Conservation (phyloP, 257 asterid species). For the Gardenia jasminoides region DNA sequence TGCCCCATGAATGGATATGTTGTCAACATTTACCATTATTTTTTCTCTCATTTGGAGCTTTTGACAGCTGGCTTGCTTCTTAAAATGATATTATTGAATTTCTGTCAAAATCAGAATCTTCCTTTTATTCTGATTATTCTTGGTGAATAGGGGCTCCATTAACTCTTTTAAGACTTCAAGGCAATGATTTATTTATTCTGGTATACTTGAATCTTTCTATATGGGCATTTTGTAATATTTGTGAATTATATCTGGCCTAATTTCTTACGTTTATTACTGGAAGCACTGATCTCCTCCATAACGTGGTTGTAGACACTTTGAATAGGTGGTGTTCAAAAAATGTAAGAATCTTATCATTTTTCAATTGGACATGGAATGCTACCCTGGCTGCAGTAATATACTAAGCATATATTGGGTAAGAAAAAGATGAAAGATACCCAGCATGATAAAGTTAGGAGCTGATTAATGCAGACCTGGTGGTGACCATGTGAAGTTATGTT, state of each 20-base stretch:
- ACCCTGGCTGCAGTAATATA: neutral
- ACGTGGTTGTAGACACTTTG: neutral
- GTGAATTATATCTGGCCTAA: neutral
- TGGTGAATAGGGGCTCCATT: neutral
- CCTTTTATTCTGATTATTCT: neutral
- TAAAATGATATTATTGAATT: neutral
- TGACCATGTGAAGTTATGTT: neutral
- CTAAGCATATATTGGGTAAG: neutral
- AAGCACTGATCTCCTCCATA: neutral
- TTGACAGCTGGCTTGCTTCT: neutral
- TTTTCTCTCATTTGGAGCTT: neutral
- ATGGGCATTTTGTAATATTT: neutral
- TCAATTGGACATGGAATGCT: neutral
- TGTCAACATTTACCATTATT: slow-evolving; percentile 2
- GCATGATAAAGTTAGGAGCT: neutral
- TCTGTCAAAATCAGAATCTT: neutral
- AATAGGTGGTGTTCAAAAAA: neutral
- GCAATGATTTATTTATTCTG: neutral
- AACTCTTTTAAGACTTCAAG: neutral
- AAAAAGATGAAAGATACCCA: neutral
- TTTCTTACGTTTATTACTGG: neutral
- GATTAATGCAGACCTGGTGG: neutral
- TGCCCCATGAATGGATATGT: neutral
- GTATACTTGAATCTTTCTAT: neutral
- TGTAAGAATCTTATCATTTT: too few relatives aligned